A percentile compares a stretch with the other conserved stretches of the same genome.
Conservation (phyloP, 1,284 basidiomycete genomes). For the Gomphus bonarii region DNA sequence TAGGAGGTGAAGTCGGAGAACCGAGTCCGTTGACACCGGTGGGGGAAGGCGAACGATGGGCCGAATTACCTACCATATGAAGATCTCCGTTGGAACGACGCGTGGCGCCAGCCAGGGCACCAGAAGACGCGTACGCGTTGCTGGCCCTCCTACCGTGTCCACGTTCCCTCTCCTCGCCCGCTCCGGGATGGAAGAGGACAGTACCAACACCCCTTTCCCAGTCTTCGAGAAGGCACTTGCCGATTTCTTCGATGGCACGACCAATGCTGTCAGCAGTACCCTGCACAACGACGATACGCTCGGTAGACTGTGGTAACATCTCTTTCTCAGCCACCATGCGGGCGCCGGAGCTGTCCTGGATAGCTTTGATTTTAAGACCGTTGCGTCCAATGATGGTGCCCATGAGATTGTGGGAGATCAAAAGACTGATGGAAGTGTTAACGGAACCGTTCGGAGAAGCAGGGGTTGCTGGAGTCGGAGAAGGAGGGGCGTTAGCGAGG, state of each 20-base stretch:
- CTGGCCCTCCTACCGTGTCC: constrained; percentile 29
- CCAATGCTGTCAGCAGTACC: constrained; percentile 87
- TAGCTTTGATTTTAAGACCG: constrained; percentile 98
- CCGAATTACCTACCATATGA: not conserved
- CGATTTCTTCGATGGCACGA: constrained; percentile 89
- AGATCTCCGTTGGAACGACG: constrained; percentile 52
- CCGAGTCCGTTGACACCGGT: constrained; percentile 32
- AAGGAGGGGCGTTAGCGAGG: constrained; percentile 59
- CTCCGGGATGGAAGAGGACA: constrained; percentile 90
- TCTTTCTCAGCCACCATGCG: constrained; percentile 98
- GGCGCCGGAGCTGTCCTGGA: constrained; percentile 94
- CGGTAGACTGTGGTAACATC: constrained; percentile 97
- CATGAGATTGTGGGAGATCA: constrained; percentile 99
- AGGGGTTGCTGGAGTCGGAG: constrained; percentile 51
- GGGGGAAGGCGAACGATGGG: constrained; percentile 17
- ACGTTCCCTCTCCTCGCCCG: constrained; percentile 54
- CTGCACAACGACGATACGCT: constrained; percentile 95
- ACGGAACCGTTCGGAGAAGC: constrained; percentile 51
- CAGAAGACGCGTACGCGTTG: constrained; percentile 30
- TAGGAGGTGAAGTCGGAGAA: constrained; percentile 50
- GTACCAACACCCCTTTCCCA: constrained; percentile 93
- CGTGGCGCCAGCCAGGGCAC: constrained; percentile 28
- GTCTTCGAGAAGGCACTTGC: constrained; percentile 90
- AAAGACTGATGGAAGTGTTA: constrained; percentile 86
- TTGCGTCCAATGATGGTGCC: constrained; percentile 96